Conservation (phyloP, 768 basidiomycete species). For the Pleurotus ostreatus region DNA sequence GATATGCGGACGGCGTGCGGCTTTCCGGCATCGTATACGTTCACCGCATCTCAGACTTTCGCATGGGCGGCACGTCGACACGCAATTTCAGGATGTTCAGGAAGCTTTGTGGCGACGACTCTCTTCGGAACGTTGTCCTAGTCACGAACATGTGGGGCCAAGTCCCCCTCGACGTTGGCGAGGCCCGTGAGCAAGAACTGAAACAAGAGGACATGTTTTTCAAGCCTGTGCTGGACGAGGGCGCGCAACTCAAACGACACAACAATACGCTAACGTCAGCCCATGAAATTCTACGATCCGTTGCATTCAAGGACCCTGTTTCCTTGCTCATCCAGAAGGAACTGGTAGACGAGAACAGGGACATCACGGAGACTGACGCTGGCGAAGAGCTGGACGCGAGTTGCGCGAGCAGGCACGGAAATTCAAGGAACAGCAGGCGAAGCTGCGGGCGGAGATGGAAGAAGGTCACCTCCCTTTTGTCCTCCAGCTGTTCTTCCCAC, state of each 20-base stretch:
- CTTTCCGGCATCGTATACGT: slow-evolving; percentile 42
- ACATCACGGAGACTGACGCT: slow-evolving; percentile 33
- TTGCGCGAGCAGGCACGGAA: slow-evolving; percentile 9
- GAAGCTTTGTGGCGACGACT: slow-evolving; percentile 39
- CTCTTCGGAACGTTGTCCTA: slow-evolving; percentile 43
- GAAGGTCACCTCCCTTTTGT: background rate
- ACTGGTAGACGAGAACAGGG: slow-evolving; percentile 16
- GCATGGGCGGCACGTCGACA: slow-evolving; percentile 39
- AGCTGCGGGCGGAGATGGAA: slow-evolving; percentile 12
- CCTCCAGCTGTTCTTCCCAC: too few species aligned
- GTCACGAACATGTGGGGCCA: slow-evolving; percentile 46
- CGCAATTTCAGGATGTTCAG: slow-evolving; percentile 46
- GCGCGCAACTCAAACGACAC: slow-evolving; percentile 42
- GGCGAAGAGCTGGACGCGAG: slow-evolving; percentile 12
- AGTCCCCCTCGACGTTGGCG: slow-evolving; percentile 29
- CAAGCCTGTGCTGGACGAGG: slow-evolving; percentile 47
- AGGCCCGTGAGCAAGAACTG: slow-evolving; percentile 41
- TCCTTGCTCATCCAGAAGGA: slow-evolving; percentile 17
- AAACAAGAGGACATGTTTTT: slow-evolving; percentile 39
- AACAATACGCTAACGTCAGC: slow-evolving; percentile 29
- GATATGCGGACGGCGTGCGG: slow-evolving; percentile 10
- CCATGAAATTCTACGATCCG: slow-evolving; percentile 25
- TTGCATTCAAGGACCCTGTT: slow-evolving; percentile 16
- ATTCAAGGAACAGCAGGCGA: slow-evolving; percentile 11
- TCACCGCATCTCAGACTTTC: slow-evolving; percentile 49